Base-by-base conservation (phyloP, 1,284 basidiomycete species). In the Pyrrhoderma lamaoense region DNA sequence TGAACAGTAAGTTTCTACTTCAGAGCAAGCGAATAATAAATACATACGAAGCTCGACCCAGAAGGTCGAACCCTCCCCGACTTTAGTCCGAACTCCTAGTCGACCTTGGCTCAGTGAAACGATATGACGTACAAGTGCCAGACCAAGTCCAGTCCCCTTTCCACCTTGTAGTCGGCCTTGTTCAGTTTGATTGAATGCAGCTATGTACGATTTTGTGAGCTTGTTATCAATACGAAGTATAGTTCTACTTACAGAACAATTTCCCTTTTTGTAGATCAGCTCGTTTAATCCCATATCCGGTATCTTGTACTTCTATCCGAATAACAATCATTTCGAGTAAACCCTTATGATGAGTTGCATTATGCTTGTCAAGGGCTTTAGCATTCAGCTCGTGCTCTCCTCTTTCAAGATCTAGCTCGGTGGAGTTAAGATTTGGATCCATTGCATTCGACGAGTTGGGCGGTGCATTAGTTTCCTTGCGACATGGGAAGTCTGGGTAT, bases 281-380 rank as follows among this genome's bases (percentile, higher is more conserved):
- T 43, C 74, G 70, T 55, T 75, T 74, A 57, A 93, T 85, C 1
- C 88, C 91, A 56, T 72, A 80, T 21, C 91, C 90, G 0, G 89
- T 92, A 65, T 92, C 90, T 8, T 75, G 74, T 2, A 93, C 77
- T 64, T 92, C 89, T 40, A 93, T 85, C 52, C 89, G 72, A 9
- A 92, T 83, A 34, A 91, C 76, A 53, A 86, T 82, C 61, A 70
- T 69, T 55, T 85, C 82, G 52, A 73, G 49, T 1, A 70, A 64
- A 1, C 60, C 57, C 52, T 67, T 69, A 49, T 53, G 61, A 54
- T 70, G 65, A 43, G 67, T 61, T 23, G 67, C 61, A 58, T 81
- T 76, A 57, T 82, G 80, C 57, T 72, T 70, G 40, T 64, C 72
- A 23, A 83, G 67, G 47, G 72, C 69, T 39, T 66, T 67, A 9